phyloP scores from a whole-genome alignment of 2,329 filamentous ascomycete genomes.

The Cadophora sp. region DNA sequence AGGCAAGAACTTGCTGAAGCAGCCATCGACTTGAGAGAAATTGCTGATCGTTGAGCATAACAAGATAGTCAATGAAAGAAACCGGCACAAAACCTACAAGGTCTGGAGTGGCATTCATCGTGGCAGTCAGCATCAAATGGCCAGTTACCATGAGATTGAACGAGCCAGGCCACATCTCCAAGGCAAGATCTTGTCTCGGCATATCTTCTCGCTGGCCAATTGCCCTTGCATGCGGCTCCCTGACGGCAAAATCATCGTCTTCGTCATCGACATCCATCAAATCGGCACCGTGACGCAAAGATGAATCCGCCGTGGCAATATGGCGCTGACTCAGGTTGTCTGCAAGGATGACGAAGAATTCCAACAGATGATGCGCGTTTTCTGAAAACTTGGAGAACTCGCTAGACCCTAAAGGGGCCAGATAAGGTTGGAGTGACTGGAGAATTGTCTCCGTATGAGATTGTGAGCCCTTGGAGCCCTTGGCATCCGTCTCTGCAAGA shows the following conservation, averaged over 20 bases:
- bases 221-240: slow-evolving; percentile 56
- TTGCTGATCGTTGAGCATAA: slow-evolving; percentile 59
- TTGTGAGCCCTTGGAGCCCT: slow-evolving; percentile 30
- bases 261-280: slow-evolving; percentile 62
- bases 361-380: slow-evolving; percentile 35
- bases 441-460: slow-evolving; percentile 37
- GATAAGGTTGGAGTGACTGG: slow-evolving; percentile 41
- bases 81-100: slow-evolving; percentile 55
- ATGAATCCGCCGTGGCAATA: neutral
- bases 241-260: slow-evolving; percentile 68
- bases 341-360: slow-evolving; percentile 38
- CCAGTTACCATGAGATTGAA: slow-evolving; percentile 38
- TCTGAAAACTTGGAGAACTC: slow-evolving; percentile 32
- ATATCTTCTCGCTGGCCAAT: slow-evolving; percentile 46
- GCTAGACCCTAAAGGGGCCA: slow-evolving; percentile 37
- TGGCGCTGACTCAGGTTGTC: slow-evolving; percentile 34
- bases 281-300: slow-evolving; percentile 50
- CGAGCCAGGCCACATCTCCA: slow-evolving; percentile 38
- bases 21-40: slow-evolving; percentile 59
- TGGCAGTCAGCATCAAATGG: slow-evolving; percentile 38
- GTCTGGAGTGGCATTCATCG: slow-evolving; percentile 33
- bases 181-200: slow-evolving; percentile 49
- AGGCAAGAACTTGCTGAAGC: slow-evolving; percentile 59
- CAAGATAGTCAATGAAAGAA: slow-evolving; percentile 56
- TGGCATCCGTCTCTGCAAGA: slow-evolving; percentile 27